Percentiles rank a stretch among this genome's conserved stretches.
phyloP scores from a whole-genome alignment of 441 rosid species.

The Adansonia grandidieri region DNA sequence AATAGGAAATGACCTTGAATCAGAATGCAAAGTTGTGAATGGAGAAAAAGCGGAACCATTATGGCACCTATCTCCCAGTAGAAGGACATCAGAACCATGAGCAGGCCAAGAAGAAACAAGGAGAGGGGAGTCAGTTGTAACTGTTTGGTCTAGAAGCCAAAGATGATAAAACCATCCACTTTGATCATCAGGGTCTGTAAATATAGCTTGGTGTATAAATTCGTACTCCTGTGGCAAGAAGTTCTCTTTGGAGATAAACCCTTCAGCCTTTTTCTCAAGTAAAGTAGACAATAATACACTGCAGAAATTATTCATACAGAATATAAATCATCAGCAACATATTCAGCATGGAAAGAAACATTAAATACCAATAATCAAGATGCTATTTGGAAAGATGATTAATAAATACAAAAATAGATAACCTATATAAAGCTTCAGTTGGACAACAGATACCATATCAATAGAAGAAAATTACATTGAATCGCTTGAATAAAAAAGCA shows the following conservation, averaged over 20 bases:
- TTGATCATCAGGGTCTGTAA: slow-evolving; percentile 89
- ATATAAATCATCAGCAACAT: background rate
- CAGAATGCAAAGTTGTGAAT: slow-evolving; percentile 38
- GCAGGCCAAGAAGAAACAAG: slow-evolving; percentile 88
- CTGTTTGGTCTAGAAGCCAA: slow-evolving; percentile 92
- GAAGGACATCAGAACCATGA: slow-evolving; percentile 57
- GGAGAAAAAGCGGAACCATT: slow-evolving; percentile 38
- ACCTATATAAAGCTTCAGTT: background rate
- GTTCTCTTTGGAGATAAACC: slow-evolving; percentile 53
- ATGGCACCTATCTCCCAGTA: slow-evolving; percentile 42
- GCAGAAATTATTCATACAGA: slow-evolving; percentile 39
- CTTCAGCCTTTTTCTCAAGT: slow-evolving; percentile 55
- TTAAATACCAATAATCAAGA: slow-evolving; percentile 5
- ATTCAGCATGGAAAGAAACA: slow-evolving; percentile 1
- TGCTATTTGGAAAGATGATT: background rate
- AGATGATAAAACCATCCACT: slow-evolving; percentile 98
- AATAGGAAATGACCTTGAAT: slow-evolving; percentile 62
- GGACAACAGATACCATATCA: background rate
- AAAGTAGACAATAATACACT: slow-evolving; percentile 76
- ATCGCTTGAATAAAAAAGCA: background rate
- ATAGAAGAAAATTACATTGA: background rate
- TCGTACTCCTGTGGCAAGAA: slow-evolving; percentile 72
- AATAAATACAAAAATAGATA: background rate
- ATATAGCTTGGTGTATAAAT: slow-evolving; percentile 72
- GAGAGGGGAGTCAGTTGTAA: slow-evolving; percentile 59